Percentiles rank a stretch among this genome's conserved stretches.
Conservation (phyloP, 306 rosid genomes). For the Mimosa bimucronata region DNA sequence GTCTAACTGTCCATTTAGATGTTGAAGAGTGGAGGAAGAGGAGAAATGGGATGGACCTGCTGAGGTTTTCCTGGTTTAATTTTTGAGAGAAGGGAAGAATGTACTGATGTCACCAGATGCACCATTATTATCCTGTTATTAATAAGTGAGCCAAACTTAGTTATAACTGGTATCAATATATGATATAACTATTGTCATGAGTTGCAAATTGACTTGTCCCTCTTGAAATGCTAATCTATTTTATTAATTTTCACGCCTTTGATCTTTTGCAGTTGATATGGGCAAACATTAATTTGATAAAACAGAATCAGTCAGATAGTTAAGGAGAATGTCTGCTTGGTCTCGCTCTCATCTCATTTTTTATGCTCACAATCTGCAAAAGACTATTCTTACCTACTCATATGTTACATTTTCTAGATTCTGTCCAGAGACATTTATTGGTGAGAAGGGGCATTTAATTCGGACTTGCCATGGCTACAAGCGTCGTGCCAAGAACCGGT, state of each 20-base stretch:
- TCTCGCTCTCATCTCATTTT: background rate
- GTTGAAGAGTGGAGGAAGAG: background rate
- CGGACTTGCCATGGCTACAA: background rate
- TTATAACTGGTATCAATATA: background rate
- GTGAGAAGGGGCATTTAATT: background rate
- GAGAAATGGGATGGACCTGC: background rate
- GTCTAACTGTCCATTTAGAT: background rate
- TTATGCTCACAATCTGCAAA: background rate
- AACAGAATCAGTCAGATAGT: background rate
- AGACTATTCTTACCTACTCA: background rate
- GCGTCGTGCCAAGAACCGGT: conserved; percentile 50
- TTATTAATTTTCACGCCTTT: background rate
- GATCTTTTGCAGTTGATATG: background rate
- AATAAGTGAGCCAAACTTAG: too few species aligned
- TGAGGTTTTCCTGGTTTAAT: background rate
- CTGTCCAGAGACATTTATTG: background rate
- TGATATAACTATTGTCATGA: background rate
- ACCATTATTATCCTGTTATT: background rate
- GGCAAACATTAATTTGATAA: background rate
- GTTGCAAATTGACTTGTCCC: background rate
- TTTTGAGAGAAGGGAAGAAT: background rate
- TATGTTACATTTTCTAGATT: background rate
- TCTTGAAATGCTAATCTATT: background rate
- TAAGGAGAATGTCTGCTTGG: background rate
- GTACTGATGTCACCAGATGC: background rate